Conservation (phyloP, 73 alveolate genomes). For the Paramecium bursaria region DNA sequence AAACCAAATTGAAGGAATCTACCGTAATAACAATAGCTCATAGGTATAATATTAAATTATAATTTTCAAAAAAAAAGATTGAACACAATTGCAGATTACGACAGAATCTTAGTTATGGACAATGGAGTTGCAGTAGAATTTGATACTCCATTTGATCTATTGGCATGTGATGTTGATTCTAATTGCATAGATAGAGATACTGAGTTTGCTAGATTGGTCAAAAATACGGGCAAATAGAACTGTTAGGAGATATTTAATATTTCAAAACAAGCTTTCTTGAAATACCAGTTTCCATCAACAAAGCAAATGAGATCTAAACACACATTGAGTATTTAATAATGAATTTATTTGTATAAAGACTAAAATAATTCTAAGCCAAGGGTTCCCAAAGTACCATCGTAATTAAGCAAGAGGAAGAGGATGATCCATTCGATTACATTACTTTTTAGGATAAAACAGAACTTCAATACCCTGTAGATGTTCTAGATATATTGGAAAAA, state of each 20-base stretch:
- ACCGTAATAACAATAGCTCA: conserved; percentile 83
- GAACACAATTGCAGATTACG: conserved; percentile 89
- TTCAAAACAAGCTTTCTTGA: conserved; percentile 53
- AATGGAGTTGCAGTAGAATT: conserved; percentile 88
- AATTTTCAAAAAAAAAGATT: too few relatives aligned
- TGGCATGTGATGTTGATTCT: conserved; percentile 21
- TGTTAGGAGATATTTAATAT: conserved; percentile 37
- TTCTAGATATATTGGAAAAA: too few relatives aligned
- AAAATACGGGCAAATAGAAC: conserved; percentile 56
- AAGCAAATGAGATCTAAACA: too few relatives aligned
- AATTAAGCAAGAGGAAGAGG: too few relatives aligned
- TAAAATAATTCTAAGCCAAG: too few relatives aligned
- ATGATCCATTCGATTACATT: too few relatives aligned
- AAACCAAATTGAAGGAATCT: conserved; percentile 72
- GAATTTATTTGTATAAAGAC: too few relatives aligned
- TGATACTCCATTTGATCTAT: conserved; percentile 78
- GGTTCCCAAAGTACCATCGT: too few relatives aligned
- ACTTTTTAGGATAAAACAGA: too few relatives aligned
- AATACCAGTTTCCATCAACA: too few relatives aligned
- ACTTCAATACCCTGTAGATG: too few relatives aligned
- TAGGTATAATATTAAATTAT: conserved; percentile 72
- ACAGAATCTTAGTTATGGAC: conserved; percentile 87
- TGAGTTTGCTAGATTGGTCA: conserved; percentile 52
- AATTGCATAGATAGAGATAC: conserved; percentile 25
- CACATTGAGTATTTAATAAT: too few relatives aligned